Evolutionary conservation across 2,329 filamentous ascomycete genomes (phyloP).

Genomic region (Cytospora schulzeri): DNA sequence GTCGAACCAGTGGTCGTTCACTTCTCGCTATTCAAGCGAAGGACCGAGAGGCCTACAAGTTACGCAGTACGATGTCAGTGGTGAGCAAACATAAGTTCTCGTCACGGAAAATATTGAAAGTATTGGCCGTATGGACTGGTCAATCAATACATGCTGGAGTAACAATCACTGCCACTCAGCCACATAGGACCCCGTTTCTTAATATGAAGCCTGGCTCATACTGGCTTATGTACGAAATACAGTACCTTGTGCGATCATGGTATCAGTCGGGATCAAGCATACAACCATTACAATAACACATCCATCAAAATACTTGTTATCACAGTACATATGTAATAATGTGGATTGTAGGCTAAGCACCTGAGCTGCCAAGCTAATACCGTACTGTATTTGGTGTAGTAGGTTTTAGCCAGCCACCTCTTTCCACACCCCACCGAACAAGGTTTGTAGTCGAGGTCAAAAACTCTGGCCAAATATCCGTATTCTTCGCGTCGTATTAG

Average conservation of each 20-base stretch:
- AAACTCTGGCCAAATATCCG: not conserved
- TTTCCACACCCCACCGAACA: not conserved
- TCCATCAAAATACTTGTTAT: no score
- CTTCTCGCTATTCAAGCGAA: constrained; percentile 3
- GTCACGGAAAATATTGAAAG: not conserved
- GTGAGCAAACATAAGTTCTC: constrained; percentile 1
- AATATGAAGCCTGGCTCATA: not conserved
- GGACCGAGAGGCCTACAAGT: constrained; percentile 15
- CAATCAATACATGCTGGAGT: not conserved
- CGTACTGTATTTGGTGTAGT: no score
- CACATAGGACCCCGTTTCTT: not conserved
- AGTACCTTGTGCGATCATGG: not conserved
- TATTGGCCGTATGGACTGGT: not conserved
- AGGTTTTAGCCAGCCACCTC: no score
- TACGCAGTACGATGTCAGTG: not conserved
- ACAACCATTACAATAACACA: no score
- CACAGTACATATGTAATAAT: no score
- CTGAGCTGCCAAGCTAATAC: no score
- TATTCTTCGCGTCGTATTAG: not conserved
- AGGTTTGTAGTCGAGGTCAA: not conserved
- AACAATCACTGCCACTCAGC: not conserved
- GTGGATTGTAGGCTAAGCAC: no score
- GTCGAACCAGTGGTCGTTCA: not conserved
- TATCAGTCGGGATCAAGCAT: not conserved
- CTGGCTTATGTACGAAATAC: not conserved